A percentile compares a stretch with the other conserved stretches of the same genome.
Evolutionary conservation across 176 grass and related monocot genomes (phyloP).

Genomic region (Eragrostis curvula): DNA sequence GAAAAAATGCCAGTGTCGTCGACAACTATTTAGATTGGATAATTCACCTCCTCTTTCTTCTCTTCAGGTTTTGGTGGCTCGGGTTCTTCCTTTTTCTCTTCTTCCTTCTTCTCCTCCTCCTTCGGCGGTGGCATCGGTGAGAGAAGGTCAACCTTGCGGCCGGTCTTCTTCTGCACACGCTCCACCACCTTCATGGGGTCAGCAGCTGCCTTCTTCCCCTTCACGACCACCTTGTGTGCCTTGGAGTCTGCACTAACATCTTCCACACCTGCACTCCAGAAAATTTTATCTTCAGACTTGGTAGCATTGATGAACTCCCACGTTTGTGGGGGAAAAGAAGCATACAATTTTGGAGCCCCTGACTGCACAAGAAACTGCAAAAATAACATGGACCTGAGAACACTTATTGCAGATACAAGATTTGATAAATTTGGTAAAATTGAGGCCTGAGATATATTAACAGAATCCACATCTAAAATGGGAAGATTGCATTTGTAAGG

Average conservation of each 20-base stretch:
- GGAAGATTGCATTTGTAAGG: not conserved
- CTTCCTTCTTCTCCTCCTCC: slow-evolving; percentile 69
- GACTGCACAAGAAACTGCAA: not conserved
- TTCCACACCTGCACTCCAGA: slow-evolving; percentile 70
- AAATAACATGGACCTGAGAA: not conserved
- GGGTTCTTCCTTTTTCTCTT: slow-evolving; percentile 65
- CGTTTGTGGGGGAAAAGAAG: not conserved
- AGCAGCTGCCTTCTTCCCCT: slow-evolving; percentile 89
- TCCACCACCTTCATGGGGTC: slow-evolving; percentile 96
- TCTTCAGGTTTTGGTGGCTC: slow-evolving; percentile 47
- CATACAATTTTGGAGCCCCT: not conserved
- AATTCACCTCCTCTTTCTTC: slow-evolving; percentile 39
- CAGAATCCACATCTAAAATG: not conserved
- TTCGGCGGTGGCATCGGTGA: slow-evolving; percentile 60
- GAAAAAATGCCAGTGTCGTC: not conserved
- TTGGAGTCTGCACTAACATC: slow-evolving; percentile 75
- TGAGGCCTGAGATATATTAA: not conserved
- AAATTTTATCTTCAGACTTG: not conserved
- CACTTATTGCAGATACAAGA: not conserved
- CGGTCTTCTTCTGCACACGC: slow-evolving; percentile 92
- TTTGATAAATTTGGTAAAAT: not conserved
- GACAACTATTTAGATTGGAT: not conserved
- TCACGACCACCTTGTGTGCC: slow-evolving; percentile 89
- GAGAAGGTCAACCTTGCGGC: slow-evolving; percentile 92
- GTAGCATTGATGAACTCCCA: not conserved